Conservation (phyloP, 202 grass and related monocot genomes). For the Dendrocalamus latiflorus region DNA sequence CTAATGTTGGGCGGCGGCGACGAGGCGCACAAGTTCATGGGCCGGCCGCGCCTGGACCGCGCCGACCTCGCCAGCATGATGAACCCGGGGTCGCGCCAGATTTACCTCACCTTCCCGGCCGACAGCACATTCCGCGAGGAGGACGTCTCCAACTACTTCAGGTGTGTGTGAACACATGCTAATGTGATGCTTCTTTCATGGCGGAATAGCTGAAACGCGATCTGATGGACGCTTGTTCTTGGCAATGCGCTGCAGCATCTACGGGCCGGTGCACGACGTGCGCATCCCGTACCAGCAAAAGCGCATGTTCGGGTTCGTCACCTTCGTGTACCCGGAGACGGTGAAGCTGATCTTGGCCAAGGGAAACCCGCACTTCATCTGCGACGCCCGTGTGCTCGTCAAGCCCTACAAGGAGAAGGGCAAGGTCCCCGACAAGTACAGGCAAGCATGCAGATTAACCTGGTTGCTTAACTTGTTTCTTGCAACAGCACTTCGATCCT, state of each 20-base stretch:
- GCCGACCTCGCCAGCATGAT: constrained; percentile 59
- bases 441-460: constrained; percentile 26
- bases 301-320: constrained; percentile 92
- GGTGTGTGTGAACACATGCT: constrained; percentile 31
- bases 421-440: constrained; percentile 83
- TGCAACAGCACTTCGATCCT: background rate
- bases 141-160: constrained; percentile 90
- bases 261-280: constrained; percentile 84
- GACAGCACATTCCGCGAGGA: constrained; percentile 96
- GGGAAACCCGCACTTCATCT: constrained; percentile 88
- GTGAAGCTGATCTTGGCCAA: constrained; percentile 89
- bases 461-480: no score
- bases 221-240: background rate
- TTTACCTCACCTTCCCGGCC: constrained; percentile 89
- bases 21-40: constrained; percentile 69
- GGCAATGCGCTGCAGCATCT: constrained; percentile 51
- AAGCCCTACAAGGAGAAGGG: constrained; percentile 96
- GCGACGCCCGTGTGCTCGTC: constrained; percentile 74
- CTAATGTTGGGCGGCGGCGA: constrained; percentile 53
- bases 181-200: background rate
- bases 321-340: constrained; percentile 85
- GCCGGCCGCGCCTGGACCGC: constrained; percentile 61
- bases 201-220: background rate
- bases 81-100: constrained; percentile 79
- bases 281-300: constrained; percentile 92